A percentile compares a stretch with the other conserved stretches of the same genome.
phyloP scores from a whole-genome alignment of 2,329 filamentous ascomycete species.

The Dothiorella sarmentorum region DNA sequence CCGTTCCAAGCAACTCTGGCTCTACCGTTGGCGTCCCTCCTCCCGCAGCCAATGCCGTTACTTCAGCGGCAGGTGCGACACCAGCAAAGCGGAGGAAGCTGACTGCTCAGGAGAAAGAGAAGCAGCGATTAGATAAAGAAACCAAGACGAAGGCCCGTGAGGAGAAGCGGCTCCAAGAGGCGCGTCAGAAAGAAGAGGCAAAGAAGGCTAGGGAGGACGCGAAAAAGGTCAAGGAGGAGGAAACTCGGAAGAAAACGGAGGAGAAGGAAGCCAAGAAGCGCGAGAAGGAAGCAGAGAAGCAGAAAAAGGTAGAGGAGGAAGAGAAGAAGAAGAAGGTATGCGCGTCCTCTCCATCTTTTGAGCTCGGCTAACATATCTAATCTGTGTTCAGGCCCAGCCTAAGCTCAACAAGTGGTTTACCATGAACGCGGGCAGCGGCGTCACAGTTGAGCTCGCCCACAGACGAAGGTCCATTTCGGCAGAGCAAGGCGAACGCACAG shows the following conservation, averaged over 20 bases:
- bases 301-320: conserved; percentile 24
- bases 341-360: conserved; percentile 17
- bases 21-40: conserved; percentile 2
- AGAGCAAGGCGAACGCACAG: conserved; percentile 21
- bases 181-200: conserved; percentile 26
- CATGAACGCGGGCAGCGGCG: conserved; percentile 28
- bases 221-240: conserved; percentile 28
- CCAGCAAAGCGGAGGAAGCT: conserved; percentile 44
- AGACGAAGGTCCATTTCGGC: conserved; percentile 26
- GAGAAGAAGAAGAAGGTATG: conserved; percentile 41
- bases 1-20: conserved; percentile 22
- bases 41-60: not conserved
- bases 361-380: not conserved
- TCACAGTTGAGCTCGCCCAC: not conserved
- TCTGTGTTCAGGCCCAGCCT: conserved; percentile 35
- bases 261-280: conserved; percentile 43
- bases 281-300: conserved; percentile 44
- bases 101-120: conserved; percentile 43
- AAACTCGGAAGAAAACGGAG: conserved; percentile 29
- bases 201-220: conserved; percentile 28
- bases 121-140: conserved; percentile 37
- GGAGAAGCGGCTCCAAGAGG: conserved; percentile 35
- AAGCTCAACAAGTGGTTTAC: conserved; percentile 45
- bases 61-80: not conserved
- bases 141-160: conserved; percentile 36